These are phyloP conservation scores for Trifolium dubium DNA, from an alignment of 306 rosid species.

Conservation along the genomic window DNA sequence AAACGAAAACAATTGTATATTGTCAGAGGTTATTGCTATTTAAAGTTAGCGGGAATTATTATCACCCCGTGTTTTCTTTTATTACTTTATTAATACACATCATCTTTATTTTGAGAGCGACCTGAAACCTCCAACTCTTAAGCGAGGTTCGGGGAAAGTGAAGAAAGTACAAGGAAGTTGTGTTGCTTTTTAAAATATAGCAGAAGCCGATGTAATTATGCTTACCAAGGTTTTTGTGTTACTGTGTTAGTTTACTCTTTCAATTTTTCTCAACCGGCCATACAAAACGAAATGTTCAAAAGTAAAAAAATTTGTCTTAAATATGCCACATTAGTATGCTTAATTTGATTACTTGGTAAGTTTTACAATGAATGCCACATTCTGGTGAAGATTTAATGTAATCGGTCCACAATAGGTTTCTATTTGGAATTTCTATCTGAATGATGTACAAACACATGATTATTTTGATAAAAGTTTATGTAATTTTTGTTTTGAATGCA, in stretches of 20 bases:
- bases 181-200: not conserved
- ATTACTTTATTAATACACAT: not conserved
- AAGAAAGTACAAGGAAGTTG: not conserved
- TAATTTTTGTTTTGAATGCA: slow-evolving; percentile 47
- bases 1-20: not conserved
- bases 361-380: not conserved
- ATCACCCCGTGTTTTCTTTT: not conserved
- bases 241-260: not conserved
- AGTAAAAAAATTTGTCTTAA: not conserved
- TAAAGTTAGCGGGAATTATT: not conserved
- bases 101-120: not conserved
- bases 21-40: not conserved
- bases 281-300: not conserved
- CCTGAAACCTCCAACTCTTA: not conserved
- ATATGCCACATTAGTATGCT: not conserved
- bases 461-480: slow-evolving; percentile 18
- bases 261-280: not conserved
- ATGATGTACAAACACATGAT: not conserved
- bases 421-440: not conserved
- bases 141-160: not conserved
- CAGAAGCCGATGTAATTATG: not conserved
- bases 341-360: not conserved
- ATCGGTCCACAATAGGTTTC: not conserved
- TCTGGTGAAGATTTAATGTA: not conserved
- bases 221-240: not conserved